Base-by-base conservation (phyloP, 2,329 filamentous ascomycete genomes). In the Hypoxylon sp. region DNA sequence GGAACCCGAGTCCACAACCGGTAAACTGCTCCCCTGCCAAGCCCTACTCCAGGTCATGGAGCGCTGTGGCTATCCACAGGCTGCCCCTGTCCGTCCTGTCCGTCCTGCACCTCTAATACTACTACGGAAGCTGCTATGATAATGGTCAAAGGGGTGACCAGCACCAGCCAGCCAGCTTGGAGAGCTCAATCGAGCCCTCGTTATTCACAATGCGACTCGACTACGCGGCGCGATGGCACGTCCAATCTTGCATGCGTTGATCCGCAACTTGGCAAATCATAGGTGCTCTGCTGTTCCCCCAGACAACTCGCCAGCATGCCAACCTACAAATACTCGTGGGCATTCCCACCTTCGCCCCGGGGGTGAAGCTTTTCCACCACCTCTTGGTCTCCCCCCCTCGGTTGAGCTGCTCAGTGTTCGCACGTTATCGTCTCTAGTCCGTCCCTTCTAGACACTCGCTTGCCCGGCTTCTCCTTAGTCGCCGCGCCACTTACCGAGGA, bases 71-170 rank as follows among this genome's bases (percentile, higher is more conserved):
- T 61, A 65, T 50, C 62, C 53, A 61, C 59, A 56, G 49, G 22
- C 50, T 47, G 52, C 50, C 53, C 65, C 43, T 66, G 54, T 50
- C 22, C 19, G 22, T 7, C 65, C 43, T 66, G 54, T 50, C 22
- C 19, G 22, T 7, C 56, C 24, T 64, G 56, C 59, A 65, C 61
- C 59, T 60, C 54, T 55, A 64, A 68, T 68, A 68, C 68, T 53
- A 68, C 68, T 44, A 65, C 66, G 68, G 66, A 69, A 68, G 60
- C 58, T 71, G 53, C 19, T 47, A 43, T 58, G 67, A 68, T 64
- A 65, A 59, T 62, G 50, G 50, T 57, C 37, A 41, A 43, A 64
- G 52, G 58, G 44, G 50, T 26, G 24, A 41, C 26, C 39, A 28
- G 48, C n/a, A n/a, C 46, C 20, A 53, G 28, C 44, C 41, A 50